phyloP scores from a whole-genome alignment of 257 asterid genomes.

The Capsicum rhomboideum region DNA sequence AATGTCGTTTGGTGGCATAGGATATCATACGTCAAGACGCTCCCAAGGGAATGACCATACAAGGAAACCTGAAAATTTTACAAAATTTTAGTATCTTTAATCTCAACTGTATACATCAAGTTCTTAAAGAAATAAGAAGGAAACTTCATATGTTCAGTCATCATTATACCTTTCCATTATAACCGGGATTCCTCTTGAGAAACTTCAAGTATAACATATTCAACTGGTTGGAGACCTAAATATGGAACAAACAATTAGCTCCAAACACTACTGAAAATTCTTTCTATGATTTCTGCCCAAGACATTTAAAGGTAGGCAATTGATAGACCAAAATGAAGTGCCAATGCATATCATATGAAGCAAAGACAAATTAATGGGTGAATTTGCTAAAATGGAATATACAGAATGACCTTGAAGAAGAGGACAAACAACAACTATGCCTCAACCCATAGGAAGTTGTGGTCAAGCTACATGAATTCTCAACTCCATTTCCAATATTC shows the following conservation, averaged over 20 bases:
- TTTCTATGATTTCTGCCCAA: neutral
- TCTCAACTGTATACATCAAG: neutral
- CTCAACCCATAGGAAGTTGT: neutral
- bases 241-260: conserved; percentile 10
- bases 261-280: conserved; percentile 6
- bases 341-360: neutral
- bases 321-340: neutral
- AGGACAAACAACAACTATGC: neutral
- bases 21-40: conserved; percentile 91
- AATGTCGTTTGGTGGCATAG: conserved; percentile 87
- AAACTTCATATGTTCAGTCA: conserved; percentile 9
- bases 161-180: conserved; percentile 79
- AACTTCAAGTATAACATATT: conserved; percentile 83
- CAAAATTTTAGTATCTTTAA: neutral
- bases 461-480: neutral
- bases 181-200: conserved; percentile 91
- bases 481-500: neutral
- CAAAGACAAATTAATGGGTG: neutral
- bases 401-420: neutral
- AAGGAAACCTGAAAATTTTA: conserved; percentile 58
- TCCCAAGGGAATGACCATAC: conserved; percentile 95
- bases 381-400: neutral
- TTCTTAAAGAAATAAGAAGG: neutral
- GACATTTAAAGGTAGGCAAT: neutral
- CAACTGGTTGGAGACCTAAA: conserved; percentile 83